Evolutionary conservation across 495 filamentous ascomycete species (phyloP).

Genomic region (Podospora appendiculata): DNA sequence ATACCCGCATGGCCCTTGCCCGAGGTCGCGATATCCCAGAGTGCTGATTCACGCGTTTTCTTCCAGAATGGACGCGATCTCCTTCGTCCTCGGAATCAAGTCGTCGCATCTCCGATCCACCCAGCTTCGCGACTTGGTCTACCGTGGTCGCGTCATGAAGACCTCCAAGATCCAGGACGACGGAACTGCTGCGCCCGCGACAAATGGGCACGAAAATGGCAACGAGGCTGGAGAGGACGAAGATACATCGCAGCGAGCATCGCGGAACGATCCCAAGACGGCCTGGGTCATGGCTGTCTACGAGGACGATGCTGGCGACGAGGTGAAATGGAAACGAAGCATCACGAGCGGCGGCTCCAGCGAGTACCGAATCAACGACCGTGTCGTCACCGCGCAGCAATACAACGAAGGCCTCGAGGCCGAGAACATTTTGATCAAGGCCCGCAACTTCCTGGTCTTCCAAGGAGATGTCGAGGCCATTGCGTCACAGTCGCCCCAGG

Average conservation of each 20-base stretch:
- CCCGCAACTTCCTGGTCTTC: constrained; percentile 95
- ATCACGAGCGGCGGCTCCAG: constrained; percentile 84
- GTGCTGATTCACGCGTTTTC: neutral
- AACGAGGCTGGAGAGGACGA: constrained; percentile 47
- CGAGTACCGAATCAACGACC: constrained; percentile 96
- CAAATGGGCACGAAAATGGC: constrained; percentile 48
- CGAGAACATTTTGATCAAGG: constrained; percentile 96
- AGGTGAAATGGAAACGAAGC: constrained; percentile 89
- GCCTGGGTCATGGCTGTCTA: constrained; percentile 99
- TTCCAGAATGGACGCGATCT: constrained; percentile 94
- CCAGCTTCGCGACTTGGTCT: constrained; percentile 92
- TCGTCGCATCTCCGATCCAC: constrained; percentile 92
- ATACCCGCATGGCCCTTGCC: too few species aligned
- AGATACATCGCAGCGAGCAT: constrained; percentile 46
- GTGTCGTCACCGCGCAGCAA: constrained; percentile 75
- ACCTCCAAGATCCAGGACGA: constrained; percentile 86
- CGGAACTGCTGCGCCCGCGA: constrained; percentile 55
- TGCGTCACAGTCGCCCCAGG: constrained; percentile 83
- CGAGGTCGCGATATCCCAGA: neutral
- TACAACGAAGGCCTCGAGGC: constrained; percentile 91
- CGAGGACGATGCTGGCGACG: constrained; percentile 93
- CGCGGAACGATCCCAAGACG: constrained; percentile 70
- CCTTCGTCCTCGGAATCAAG: constrained; percentile 97
- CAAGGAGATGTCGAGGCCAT: constrained; percentile 99
- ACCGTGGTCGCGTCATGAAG: constrained; percentile 88